Base-by-base conservation (phyloP, 805 yeast species). In the Metschnikowia lunata region DNA sequence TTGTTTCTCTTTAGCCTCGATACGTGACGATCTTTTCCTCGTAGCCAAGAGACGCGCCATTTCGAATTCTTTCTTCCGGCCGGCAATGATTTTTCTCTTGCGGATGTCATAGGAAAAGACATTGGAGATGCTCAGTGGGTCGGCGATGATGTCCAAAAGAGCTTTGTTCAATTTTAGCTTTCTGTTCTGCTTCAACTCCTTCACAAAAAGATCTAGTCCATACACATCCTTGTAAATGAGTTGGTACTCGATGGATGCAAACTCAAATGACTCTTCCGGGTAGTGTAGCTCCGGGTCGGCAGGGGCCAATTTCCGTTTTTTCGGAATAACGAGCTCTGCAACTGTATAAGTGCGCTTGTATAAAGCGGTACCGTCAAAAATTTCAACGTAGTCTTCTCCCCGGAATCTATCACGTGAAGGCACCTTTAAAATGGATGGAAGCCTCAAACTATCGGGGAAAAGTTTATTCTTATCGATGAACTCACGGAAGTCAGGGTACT, bases 11-110 rank as follows among this genome's bases (percentile, higher is more conserved):
- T 78, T 80, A 14, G 84, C 85, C 52, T 83, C 86, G 36, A 86
- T 62, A 62, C 93, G 74, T 1, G 88, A 79, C 0, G 91, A 85
- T 51, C 88, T 72, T 55, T 86, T 85, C 55, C 93, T 73, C 45
- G 85, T 78, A 4, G 81, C 81, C 56, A 86, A 63, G 43, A 86
- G 60, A 18, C 75, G 76, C 38, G 77, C 78, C 74, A 85, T 71
- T 50, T 84, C 82, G 37, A 77, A 73, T 44, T 82, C 87, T 58
- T 79, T 82, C 52, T 74, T 77, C 53, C 85, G 68, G 49, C 77
- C 78, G 27, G 75, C 58, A 13, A 80, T 66, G 46, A 72, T 74
- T 53, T 72, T 76, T 50, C 87, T 66, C 52, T 78, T 79, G 46
- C 71, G 73, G 33, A 78, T 51, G 55, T 82, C 87, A 46, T 68